phyloP scores from a whole-genome alignment of 1,139 yeast genomes.

The Kluyveromyces marxianus region DNA sequence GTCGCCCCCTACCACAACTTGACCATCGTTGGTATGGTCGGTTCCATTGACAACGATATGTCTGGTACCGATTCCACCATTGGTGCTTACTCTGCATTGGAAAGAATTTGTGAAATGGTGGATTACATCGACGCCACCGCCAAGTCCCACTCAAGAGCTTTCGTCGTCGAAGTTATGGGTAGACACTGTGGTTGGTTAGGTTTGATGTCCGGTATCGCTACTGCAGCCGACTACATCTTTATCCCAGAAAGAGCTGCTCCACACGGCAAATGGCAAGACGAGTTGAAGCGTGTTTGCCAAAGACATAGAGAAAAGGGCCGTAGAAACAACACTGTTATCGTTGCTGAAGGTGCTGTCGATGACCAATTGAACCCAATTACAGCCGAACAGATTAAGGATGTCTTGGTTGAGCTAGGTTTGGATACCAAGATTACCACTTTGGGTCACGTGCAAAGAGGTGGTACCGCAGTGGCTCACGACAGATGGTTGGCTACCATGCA shows the following conservation, averaged over 20 bases:
- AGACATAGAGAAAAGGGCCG: conserved; percentile 66
- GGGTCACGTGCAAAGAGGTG: conserved; percentile 85
- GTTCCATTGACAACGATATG: conserved; percentile 82
- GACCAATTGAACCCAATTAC: conserved; percentile 58
- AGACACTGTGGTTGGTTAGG: conserved; percentile 88
- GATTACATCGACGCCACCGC: conserved; percentile 84
- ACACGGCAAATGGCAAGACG: conserved; percentile 55
- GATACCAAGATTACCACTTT: conserved; percentile 74
- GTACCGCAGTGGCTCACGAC: conserved; percentile 76
- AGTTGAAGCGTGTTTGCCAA: conserved; percentile 55
- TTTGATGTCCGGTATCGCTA: conserved; percentile 73
- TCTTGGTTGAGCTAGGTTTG: conserved; percentile 60
- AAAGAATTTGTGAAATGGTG: conserved; percentile 67
- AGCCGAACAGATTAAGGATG: conserved; percentile 60
- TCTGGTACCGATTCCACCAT: conserved; percentile 75
- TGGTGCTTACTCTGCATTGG: conserved; percentile 73
- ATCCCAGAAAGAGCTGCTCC: conserved; percentile 74
- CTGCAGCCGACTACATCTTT: conserved; percentile 73
- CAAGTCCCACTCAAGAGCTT: conserved; percentile 74
- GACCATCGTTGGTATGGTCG: conserved; percentile 72
- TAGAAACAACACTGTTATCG: conserved; percentile 72
- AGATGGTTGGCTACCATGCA: conserved; percentile 69
- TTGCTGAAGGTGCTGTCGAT: conserved; percentile 78
- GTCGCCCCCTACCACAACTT: conserved; percentile 47
- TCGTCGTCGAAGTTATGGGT: conserved; percentile 85